phyloP scores from a whole-genome alignment of 352 stramenopile species.

The Globisporangium rhizosaccharum region DNA sequence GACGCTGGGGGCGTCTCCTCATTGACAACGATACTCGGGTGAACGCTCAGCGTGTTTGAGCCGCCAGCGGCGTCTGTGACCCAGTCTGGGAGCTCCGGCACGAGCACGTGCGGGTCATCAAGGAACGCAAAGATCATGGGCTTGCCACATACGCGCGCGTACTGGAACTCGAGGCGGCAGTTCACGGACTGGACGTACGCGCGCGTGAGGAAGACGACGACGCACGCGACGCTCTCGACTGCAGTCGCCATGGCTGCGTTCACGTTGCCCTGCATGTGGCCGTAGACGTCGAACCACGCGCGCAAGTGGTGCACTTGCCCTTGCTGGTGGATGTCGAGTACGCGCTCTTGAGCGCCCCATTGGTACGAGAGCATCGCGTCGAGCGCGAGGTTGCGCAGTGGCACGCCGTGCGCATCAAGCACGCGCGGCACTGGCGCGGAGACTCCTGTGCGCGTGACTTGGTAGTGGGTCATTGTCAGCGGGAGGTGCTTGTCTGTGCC shows the following conservation, averaged over 20 bases:
- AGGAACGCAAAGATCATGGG: constrained; percentile 45
- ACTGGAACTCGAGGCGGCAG: constrained; percentile 53
- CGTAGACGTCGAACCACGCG: constrained; percentile 54
- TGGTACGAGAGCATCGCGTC: constrained; percentile 63
- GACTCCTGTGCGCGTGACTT: constrained; percentile 23
- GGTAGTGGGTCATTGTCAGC: constrained; percentile 27
- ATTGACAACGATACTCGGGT: constrained; percentile 19
- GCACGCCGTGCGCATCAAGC: constrained; percentile 30
- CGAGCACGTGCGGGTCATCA: constrained; percentile 22
- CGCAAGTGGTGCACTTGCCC: constrained; percentile 28
- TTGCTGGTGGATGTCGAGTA: constrained; percentile 42
- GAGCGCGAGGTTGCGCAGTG: constrained; percentile 28
- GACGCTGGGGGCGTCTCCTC: too few relatives aligned
- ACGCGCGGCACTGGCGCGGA: constrained; percentile 27
- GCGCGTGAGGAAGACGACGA: constrained; percentile 48
- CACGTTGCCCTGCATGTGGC: constrained; percentile 64
- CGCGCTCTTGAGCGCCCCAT: constrained; percentile 32
- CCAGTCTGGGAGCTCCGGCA: constrained; percentile 25
- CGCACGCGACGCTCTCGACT: constrained; percentile 47
- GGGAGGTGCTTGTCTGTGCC: constrained; percentile 17
- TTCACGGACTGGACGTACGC: constrained; percentile 47
- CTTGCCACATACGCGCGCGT: constrained; percentile 31
- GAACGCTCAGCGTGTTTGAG: constrained; percentile 31
- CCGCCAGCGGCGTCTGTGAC: constrained; percentile 23
- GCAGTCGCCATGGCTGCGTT: constrained; percentile 56